These are phyloP conservation scores for Aspergillus ustus DNA, from an alignment of 2,329 filamentous ascomycete species.

Conservation along the genomic window DNA sequence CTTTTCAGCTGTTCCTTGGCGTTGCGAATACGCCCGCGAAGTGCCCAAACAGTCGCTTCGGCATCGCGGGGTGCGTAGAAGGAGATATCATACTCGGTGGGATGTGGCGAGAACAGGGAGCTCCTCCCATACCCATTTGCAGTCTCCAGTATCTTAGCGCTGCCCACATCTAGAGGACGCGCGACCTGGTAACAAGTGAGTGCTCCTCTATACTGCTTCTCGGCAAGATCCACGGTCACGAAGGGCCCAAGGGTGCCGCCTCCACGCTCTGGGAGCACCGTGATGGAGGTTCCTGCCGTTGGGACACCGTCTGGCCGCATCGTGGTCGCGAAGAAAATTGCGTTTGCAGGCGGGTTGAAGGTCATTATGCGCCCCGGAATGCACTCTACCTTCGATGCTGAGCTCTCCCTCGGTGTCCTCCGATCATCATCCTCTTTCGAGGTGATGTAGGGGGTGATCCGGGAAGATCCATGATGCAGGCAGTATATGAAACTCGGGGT, in stretches of 20 bases:
- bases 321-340: background rate
- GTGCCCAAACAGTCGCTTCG: background rate
- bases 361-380: background rate
- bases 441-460: background rate
- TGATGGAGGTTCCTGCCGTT: background rate
- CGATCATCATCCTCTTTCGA: background rate
- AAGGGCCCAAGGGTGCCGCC: conserved; percentile 2
- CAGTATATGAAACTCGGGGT: background rate
- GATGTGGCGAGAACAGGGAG: background rate
- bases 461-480: background rate
- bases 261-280: background rate
- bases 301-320: background rate
- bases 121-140: background rate
- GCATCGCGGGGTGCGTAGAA: background rate
- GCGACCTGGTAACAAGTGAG: background rate
- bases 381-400: background rate
- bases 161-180: background rate
- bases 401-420: background rate
- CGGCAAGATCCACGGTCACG: background rate
- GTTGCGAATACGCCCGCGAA: background rate
- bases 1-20: background rate
- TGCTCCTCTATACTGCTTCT: background rate
- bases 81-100: background rate
- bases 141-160: background rate
- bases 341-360: background rate